Evolutionary conservation across 2,329 filamentous ascomycete species (phyloP), one percentile per base, ranked within the genome.

Genomic region (Fusarium newnesense): DNA sequence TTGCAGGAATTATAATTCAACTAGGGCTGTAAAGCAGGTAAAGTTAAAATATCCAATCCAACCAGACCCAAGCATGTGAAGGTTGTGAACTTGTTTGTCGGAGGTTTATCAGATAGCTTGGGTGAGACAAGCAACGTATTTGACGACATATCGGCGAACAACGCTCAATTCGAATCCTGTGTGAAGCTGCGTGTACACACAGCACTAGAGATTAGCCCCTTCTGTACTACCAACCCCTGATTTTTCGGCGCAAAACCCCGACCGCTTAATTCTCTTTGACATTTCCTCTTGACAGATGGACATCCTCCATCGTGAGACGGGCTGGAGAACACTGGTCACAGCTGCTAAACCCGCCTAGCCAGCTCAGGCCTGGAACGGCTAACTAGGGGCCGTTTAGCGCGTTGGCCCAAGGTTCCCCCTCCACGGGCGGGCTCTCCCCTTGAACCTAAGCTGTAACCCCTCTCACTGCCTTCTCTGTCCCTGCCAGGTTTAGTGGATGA

Each of bases 371-470:
- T 74, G 68, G 71, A 74, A 74, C 71, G 63, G 67, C 44, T 74
- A 39, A 53, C 42, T 74, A 74, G 71, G 67, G 56, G 71, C 72
- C 68, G 60, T 74, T 74, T 74, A 74, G 71, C 53, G 71, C 44
- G 39, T 34, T 69, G 36, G 67, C 64, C 71, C 67, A 53, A 49
- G 42, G 54, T 28, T 13, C 39, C 39, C 24, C 50, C 32, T 52
- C 49, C 49, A 52, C 49, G 18, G 32, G 49, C 49, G 32, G 49
- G 32, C 49, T 39, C 50, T 54, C 39, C 54, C 71, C 68, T 73
- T 50, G 62, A 57, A 52, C 49, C 34, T 54, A 65, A 74, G 65
- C 64, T 75, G 67, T 59, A 72, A 61, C 62, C 72, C 69, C 64
- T 70, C 63, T 64, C 59, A 47, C 62, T 72, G 69, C 60, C n/a